Percentiles rank a stretch among this genome's conserved stretches.
phyloP scores from a whole-genome alignment of 495 filamentous ascomycete genomes.

The Venustampulla echinocandica region DNA sequence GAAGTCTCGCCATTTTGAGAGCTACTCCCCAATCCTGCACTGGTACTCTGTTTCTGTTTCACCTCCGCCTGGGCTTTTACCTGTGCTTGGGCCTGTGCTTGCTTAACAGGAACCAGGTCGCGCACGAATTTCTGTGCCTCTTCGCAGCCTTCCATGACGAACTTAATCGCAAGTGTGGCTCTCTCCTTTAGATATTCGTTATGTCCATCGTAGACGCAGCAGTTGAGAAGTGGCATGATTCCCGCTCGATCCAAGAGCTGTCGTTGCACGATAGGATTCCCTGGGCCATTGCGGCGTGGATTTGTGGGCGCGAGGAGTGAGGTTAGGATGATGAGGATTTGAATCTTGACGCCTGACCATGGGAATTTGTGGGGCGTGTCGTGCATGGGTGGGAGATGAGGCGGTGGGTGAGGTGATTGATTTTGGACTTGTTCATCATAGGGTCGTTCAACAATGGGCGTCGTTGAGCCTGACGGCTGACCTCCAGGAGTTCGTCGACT shows the following conservation, averaged over 20 bases:
- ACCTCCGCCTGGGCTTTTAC: not conserved
- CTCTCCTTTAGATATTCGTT: slow-evolving; percentile 88
- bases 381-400: slow-evolving; percentile 49
- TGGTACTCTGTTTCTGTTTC: not conserved
- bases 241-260: slow-evolving; percentile 77
- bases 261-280: slow-evolving; percentile 66
- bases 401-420: slow-evolving; percentile 28
- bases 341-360: slow-evolving; percentile 88
- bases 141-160: slow-evolving; percentile 73
- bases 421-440: slow-evolving; percentile 38
- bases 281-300: slow-evolving; percentile 26
- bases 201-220: slow-evolving; percentile 76
- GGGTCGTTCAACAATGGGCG: slow-evolving; percentile 44
- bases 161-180: slow-evolving; percentile 83
- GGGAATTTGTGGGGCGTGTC: slow-evolving; percentile 84
- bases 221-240: slow-evolving; percentile 75
- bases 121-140: slow-evolving; percentile 71
- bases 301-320: slow-evolving; percentile 57
- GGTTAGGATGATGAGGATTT: slow-evolving; percentile 78
- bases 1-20: too few relatives aligned
- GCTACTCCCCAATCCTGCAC: too few relatives aligned
- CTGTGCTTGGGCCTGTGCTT: slow-evolving; percentile 19
- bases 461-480: slow-evolving; percentile 19
- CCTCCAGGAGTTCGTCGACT: slow-evolving; percentile 21
- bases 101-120: slow-evolving; percentile 38